Base-by-base conservation (phyloP, 345 rosid genomes). In the Citrus glauca region DNA sequence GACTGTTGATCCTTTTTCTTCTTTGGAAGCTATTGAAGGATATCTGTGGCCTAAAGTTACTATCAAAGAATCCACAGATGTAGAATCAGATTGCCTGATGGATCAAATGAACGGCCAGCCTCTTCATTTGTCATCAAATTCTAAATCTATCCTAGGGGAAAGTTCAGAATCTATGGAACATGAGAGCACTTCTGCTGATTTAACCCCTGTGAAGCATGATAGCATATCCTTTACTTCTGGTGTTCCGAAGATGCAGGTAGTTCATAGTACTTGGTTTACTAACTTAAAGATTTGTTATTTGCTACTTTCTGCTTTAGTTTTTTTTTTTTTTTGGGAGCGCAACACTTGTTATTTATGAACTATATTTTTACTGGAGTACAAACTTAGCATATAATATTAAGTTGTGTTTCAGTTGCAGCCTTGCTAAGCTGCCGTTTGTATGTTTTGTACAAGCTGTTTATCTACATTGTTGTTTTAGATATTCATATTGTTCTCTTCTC, bases 1-100 rank as follows among this genome's bases (percentile, higher is more conserved):
- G 72, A 83, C 92, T 69, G 94, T 92, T 81, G 99, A 95, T 78
- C 98, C 99, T 77, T 88, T 95, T 72, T 85, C 90, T 75, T 83
- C 90, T 62, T 81, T 89, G 78, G 92, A 86, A 80, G 89, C 86
- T 13, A 88, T 95, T 53, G 90, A 91, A 86, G 86, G 85, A 28
- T 92, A 80, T 87, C 79, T 95, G 81, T 85, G 82, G 81, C 91
- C 94, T 74, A 89, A 85, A 88, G 90, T 95, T 75, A 55, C 79
- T 13, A 6, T 63, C 72, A 78, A 85, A 84, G 82, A 79, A 59
- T 73, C 81, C 38, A 82, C 84, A n/a, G 78, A 78, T 24, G 74
- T 66, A 71, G 85, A 86, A 85, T 78, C 79, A 65, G 80, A 81
- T 37, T 74, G 55, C 64, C 78, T 83, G 76, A 59, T 84, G 78